Evolutionary conservation across 768 basidiomycete genomes (phyloP).

Genomic region (Boletus reticulatus): DNA sequence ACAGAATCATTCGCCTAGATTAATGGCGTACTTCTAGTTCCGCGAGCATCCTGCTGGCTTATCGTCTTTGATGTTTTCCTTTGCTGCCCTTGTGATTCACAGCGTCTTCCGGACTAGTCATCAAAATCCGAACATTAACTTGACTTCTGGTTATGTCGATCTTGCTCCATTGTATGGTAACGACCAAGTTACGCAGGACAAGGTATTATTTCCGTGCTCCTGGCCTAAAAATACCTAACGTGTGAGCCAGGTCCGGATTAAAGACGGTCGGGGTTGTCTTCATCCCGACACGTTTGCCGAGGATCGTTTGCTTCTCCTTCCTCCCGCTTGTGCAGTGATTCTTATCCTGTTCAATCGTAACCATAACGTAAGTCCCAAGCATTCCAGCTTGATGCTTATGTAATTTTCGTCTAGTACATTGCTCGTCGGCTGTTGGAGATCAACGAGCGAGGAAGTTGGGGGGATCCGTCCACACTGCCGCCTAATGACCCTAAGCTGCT

Average conservation of each 20-base stretch:
- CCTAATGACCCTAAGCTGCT: slow-evolving; percentile 34
- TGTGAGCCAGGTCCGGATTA: slow-evolving; percentile 29
- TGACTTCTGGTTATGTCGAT: slow-evolving; percentile 87
- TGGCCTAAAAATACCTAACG: not conserved
- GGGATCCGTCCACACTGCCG: slow-evolving; percentile 49
- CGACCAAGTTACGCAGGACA: slow-evolving; percentile 56
- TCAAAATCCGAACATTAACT: slow-evolving; percentile 63
- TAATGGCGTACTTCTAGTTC: slow-evolving; percentile 45
- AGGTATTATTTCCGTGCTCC: slow-evolving; percentile 37
- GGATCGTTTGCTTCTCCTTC: slow-evolving; percentile 74
- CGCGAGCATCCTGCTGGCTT: slow-evolving; percentile 74
- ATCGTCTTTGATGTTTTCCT: slow-evolving; percentile 77
- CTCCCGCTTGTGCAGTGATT: slow-evolving; percentile 71
- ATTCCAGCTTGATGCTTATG: not conserved
- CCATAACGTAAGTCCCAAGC: slow-evolving; percentile 61
- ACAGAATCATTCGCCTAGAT: not conserved
- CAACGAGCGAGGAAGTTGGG: slow-evolving; percentile 69
- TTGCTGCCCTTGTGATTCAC: slow-evolving; percentile 82
- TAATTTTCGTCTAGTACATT: slow-evolving; percentile 55
- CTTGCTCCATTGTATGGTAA: slow-evolving; percentile 82
- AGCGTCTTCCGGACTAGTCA: slow-evolving; percentile 86
- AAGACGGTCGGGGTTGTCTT: slow-evolving; percentile 64
- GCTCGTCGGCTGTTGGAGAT: slow-evolving; percentile 74
- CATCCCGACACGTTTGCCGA: slow-evolving; percentile 77
- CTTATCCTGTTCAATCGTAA: slow-evolving; percentile 89